Evolutionary conservation across 1,139 yeast genomes (phyloP).

Genomic region (Scheffersomyces insectosa): DNA sequence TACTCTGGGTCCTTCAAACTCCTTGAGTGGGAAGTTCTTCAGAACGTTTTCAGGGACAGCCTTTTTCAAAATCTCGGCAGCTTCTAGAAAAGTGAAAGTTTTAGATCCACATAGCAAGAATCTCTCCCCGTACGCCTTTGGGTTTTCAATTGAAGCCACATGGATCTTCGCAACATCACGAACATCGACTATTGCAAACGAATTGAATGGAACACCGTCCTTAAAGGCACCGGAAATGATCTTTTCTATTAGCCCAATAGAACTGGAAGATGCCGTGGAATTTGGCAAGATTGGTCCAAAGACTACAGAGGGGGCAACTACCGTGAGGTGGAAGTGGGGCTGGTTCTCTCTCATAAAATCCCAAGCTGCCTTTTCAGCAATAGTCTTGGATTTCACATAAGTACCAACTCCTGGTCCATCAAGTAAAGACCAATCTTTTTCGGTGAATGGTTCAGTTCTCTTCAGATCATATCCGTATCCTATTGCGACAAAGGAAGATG

Average conservation of each 20-base stretch:
- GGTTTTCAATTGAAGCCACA: constrained; percentile 1
- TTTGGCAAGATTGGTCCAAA: not conserved
- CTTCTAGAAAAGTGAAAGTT: not conserved
- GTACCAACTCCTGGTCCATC: not conserved
- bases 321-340: not conserved
- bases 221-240: not conserved
- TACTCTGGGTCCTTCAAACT: constrained; percentile 5
- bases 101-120: not conserved
- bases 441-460: not conserved
- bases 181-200: constrained; percentile 4
- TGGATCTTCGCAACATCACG: constrained; percentile 8
- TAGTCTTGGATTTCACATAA: constrained; percentile 7
- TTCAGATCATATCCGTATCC: not conserved
- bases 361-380: constrained; percentile 15
- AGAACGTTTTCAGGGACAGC: not conserved
- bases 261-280: not conserved
- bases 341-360: constrained; percentile 7
- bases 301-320: not conserved
- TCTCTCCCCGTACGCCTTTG: not conserved
- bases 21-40: constrained; percentile 6
- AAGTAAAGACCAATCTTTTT: not conserved
- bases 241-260: not conserved
- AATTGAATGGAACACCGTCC: not conserved
- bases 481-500: constrained; percentile 27
- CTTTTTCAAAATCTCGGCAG: constrained; percentile 1